These are phyloP conservation scores for Parasarocladium wereldwijsianum DNA, from an alignment of 2,329 filamentous ascomycete genomes.

Conservation along the genomic window DNA sequence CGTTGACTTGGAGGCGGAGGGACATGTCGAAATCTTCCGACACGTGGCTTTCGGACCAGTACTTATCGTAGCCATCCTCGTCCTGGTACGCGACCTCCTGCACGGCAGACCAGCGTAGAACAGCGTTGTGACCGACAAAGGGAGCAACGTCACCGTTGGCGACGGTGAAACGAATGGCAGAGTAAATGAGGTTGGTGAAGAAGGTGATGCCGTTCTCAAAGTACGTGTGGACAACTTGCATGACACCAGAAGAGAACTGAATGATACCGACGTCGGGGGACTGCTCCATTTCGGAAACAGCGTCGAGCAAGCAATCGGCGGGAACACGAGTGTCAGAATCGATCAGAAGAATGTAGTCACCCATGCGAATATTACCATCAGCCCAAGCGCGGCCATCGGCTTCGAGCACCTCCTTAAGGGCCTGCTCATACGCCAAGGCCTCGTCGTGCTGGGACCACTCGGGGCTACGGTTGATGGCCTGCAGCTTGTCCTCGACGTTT, in stretches of 20 bases:
- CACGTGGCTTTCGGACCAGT: constrained; percentile 69
- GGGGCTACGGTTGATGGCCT: constrained; percentile 36
- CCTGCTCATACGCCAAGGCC: constrained; percentile 47
- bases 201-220: constrained; percentile 58
- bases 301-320: constrained; percentile 61
- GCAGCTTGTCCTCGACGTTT: constrained; percentile 56
- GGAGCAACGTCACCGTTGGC: constrained; percentile 64
- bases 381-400: constrained; percentile 62
- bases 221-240: constrained; percentile 63
- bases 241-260: constrained; percentile 64
- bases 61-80: constrained; percentile 60
- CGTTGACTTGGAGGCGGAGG: constrained; percentile 55
- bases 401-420: constrained; percentile 51
- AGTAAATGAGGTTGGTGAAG: constrained; percentile 63
- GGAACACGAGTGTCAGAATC: constrained; percentile 72
- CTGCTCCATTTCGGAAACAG: constrained; percentile 69
- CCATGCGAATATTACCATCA: constrained; percentile 72
- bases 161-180: constrained; percentile 63
- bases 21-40: constrained; percentile 77
- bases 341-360: constrained; percentile 64
- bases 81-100: constrained; percentile 59
- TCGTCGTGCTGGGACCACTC: constrained; percentile 58
- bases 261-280: constrained; percentile 66
- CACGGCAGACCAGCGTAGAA: constrained; percentile 61
- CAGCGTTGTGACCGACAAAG: constrained; percentile 69